Percentiles rank a stretch among this genome's conserved stretches.
phyloP scores from a whole-genome alignment of 306 rosid species.

The Myrica gale region DNA sequence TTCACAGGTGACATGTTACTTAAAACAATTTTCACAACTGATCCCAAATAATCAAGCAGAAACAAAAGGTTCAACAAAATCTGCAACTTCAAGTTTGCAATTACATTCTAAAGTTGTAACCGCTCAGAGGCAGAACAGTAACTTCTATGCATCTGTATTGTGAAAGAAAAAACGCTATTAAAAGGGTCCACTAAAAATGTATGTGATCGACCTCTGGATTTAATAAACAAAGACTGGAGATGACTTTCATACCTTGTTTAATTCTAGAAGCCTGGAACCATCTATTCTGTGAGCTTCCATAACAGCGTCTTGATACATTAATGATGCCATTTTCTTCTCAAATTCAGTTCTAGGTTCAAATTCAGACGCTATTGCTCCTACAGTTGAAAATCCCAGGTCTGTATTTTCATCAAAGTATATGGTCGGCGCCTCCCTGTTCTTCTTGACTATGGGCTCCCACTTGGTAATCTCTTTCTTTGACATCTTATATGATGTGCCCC shows the following conservation, averaged over 20 bases:
- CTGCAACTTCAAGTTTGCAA: slow-evolving; percentile 15
- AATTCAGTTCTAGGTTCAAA: slow-evolving; percentile 84
- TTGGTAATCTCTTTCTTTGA: slow-evolving; percentile 57
- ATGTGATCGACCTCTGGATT: slow-evolving; percentile 5
- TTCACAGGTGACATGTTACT: not conserved
- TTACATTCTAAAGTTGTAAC: not conserved
- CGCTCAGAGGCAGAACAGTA: not conserved
- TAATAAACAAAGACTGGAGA: not conserved
- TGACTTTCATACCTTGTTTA: slow-evolving; percentile 56
- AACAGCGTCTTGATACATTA: slow-evolving; percentile 50
- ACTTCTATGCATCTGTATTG: slow-evolving; percentile 3
- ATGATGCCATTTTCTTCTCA: slow-evolving; percentile 79
- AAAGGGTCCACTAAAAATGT: not conserved
- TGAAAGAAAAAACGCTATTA: slow-evolving; percentile 7
- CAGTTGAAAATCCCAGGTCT: slow-evolving; percentile 69
- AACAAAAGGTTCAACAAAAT: slow-evolving; percentile 13
- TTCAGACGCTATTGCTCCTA: slow-evolving; percentile 87
- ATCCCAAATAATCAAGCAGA: not conserved
- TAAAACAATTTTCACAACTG: not conserved
- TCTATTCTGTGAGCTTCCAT: slow-evolving; percentile 79
- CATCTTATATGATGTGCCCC: slow-evolving; percentile 56
- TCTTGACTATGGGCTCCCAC: slow-evolving; percentile 80
- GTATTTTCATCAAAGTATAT: slow-evolving; percentile 56
- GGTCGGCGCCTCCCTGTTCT: slow-evolving; percentile 75
- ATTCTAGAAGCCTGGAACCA: slow-evolving; percentile 81